Percentiles rank a stretch among this genome's conserved stretches.
phyloP scores from a whole-genome alignment of 2,329 filamentous ascomycete species.

The Orbilia oligospora region DNA sequence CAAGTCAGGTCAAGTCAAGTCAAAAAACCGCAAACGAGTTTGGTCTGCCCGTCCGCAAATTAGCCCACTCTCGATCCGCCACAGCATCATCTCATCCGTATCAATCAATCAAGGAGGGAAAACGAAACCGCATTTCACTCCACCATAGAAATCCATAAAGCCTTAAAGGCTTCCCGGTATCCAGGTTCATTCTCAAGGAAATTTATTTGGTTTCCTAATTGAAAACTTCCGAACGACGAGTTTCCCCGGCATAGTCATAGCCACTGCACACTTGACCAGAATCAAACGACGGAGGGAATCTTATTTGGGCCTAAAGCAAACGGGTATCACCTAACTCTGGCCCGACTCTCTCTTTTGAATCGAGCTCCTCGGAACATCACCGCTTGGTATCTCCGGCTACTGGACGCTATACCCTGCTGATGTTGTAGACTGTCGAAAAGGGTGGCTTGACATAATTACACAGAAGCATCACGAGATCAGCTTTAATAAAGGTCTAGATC shows the following conservation, averaged over 20 bases:
- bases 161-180: not conserved
- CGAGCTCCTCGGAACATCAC: slow-evolving; percentile 51
- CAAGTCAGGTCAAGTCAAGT: not conserved
- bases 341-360: slow-evolving; percentile 24
- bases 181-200: not conserved
- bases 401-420: slow-evolving; percentile 49
- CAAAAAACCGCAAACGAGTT: slow-evolving; percentile 38
- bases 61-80: slow-evolving; percentile 52
- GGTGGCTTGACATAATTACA: slow-evolving; percentile 52
- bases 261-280: slow-evolving; percentile 22
- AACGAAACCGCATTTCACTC: not conserved
- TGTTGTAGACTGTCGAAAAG: slow-evolving; percentile 47
- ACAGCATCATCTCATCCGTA: slow-evolving; percentile 30
- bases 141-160: slow-evolving; percentile 14
- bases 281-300: slow-evolving; percentile 22
- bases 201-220: slow-evolving; percentile 24
- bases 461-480: slow-evolving; percentile 54
- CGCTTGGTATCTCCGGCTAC: slow-evolving; percentile 48
- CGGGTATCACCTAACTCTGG: slow-evolving; percentile 30
- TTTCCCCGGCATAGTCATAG: slow-evolving; percentile 18
- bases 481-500: slow-evolving; percentile 21
- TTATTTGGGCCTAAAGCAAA: slow-evolving; percentile 19
- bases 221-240: slow-evolving; percentile 32
- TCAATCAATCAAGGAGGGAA: not conserved
- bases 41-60: slow-evolving; percentile 36